Conservation (phyloP, 129 eudicot genomes). For the Pulicaria dysenterica region DNA sequence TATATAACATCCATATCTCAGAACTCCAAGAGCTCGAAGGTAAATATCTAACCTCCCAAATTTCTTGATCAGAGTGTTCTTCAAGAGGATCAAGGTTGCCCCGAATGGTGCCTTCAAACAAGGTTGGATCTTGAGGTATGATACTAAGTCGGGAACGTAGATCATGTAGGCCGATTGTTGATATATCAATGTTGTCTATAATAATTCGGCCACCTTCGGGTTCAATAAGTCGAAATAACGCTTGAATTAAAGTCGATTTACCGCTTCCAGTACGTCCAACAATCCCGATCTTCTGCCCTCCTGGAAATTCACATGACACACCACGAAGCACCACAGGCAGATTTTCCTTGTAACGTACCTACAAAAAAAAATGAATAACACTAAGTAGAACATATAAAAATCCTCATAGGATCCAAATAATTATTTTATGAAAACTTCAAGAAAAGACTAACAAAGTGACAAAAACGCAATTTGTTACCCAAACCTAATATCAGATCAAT, state of each 20-base stretch:
- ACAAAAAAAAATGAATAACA: neutral
- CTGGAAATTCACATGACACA: conserved; percentile 76
- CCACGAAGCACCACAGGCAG: conserved; percentile 87
- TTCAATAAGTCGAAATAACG: conserved; percentile 77
- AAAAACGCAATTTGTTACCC: neutral
- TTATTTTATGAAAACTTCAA: neutral
- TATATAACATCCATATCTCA: neutral
- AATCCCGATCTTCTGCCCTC: conserved; percentile 86
- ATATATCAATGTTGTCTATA: conserved; percentile 81
- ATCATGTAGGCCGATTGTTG: conserved; percentile 88
- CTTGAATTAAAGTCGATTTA: conserved; percentile 91
- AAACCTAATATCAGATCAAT: neutral
- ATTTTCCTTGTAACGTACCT: conserved; percentile 87
- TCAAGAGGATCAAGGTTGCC: conserved; percentile 90
- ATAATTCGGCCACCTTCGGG: conserved; percentile 82
- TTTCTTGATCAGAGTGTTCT: conserved; percentile 77
- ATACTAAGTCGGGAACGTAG: conserved; percentile 82
- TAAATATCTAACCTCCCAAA: conserved; percentile 68
- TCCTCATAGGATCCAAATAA: neutral
- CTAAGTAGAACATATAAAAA: neutral
- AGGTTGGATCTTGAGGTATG: conserved; percentile 93
- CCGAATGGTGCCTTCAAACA: conserved; percentile 93
- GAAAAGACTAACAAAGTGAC: neutral
- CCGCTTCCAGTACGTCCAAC: conserved; percentile 99
- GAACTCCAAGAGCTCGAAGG: neutral